These are phyloP conservation scores for Byssoonygena ceratinophila DNA, from an alignment of 2,329 filamentous ascomycete species.

Conservation along the genomic window DNA sequence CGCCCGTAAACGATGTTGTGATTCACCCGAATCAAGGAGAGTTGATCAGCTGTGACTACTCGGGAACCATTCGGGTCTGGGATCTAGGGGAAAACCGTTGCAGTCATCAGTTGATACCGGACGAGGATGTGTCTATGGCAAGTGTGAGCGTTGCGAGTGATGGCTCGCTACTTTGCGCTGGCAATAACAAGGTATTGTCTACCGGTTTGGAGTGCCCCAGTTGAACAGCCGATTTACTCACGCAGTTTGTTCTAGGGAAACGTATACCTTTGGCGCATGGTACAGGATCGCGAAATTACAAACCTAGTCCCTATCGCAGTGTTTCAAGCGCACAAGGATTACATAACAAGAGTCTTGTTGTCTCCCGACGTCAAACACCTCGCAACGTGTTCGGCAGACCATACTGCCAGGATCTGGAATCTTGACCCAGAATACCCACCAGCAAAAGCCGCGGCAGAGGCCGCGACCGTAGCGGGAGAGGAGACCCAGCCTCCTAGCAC, in stretches of 20 bases:
- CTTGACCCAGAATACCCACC: constrained; percentile 56
- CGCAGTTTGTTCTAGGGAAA: constrained; percentile 55
- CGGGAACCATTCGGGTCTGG: constrained; percentile 89
- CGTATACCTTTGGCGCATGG: constrained; percentile 93
- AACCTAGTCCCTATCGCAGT: constrained; percentile 77
- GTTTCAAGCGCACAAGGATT: constrained; percentile 83
- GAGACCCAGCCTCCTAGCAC: background rate
- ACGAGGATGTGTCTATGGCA: constrained; percentile 85
- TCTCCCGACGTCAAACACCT: constrained; percentile 91
- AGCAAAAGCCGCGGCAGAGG: constrained; percentile 27
- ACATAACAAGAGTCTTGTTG: constrained; percentile 82
- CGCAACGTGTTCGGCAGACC: constrained; percentile 86
- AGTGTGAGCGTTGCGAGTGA: constrained; percentile 95
- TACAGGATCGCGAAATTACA: constrained; percentile 71
- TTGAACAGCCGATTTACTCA: background rate
- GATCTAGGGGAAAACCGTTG: constrained; percentile 95
- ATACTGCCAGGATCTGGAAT: constrained; percentile 94
- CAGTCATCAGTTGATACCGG: constrained; percentile 88
- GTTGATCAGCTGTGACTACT: constrained; percentile 89
- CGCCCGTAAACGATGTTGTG: constrained; percentile 92
- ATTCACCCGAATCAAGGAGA: constrained; percentile 98
- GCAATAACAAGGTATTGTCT: constrained; percentile 66
- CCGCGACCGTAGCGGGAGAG: constrained; percentile 8
- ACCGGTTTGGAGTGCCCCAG: background rate
- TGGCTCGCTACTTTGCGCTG: constrained; percentile 82